A percentile compares a stretch with the other conserved stretches of the same genome.
Conservation (phyloP, 768 basidiomycete genomes). For the Tricholoma sp. region DNA sequence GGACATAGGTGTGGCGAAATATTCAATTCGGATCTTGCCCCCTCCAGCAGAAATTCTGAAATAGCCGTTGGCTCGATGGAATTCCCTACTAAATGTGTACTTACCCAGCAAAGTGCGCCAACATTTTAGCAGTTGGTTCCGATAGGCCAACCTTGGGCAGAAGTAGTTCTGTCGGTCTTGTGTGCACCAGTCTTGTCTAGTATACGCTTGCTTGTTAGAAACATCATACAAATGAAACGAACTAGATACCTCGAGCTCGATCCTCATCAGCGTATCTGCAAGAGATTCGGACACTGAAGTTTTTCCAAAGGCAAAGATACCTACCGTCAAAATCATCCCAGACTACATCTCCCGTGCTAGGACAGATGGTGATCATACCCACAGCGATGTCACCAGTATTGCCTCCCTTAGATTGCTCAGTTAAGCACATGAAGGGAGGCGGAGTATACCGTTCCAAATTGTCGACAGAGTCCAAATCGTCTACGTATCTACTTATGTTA, state of each 20-base stretch:
- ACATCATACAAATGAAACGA: not conserved
- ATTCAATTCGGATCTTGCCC: conserved; percentile 56
- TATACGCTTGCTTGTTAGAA: not conserved
- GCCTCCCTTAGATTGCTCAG: conserved; percentile 48
- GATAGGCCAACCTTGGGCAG: conserved; percentile 57
- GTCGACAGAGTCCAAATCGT: conserved; percentile 67
- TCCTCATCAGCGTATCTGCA: conserved; percentile 75
- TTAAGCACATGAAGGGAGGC: conserved; percentile 66
- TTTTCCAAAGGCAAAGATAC: conserved; percentile 5
- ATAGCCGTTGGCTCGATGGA: conserved; percentile 5
- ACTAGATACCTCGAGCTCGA: conserved; percentile 73
- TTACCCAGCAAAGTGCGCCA: conserved; percentile 67
- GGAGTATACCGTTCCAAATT: conserved; percentile 50
- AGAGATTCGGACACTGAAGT: not conserved
- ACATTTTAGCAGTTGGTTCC: conserved; percentile 67
- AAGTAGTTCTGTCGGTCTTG: conserved; percentile 77
- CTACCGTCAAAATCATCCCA: conserved; percentile 89
- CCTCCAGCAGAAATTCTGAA: conserved; percentile 33
- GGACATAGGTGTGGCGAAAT: conserved; percentile 46
- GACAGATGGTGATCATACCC: conserved; percentile 74
- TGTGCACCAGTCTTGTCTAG: conserved; percentile 84
- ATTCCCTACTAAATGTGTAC: not conserved
- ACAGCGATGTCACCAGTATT: conserved; percentile 40
- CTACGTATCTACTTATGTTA: conserved; percentile 62
- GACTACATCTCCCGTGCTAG: conserved; percentile 87